Evolutionary conservation across 2,329 filamentous ascomycete species (phyloP), one percentile per base, ranked within the genome.

Genomic region (Ramularia collo-cygni): DNA sequence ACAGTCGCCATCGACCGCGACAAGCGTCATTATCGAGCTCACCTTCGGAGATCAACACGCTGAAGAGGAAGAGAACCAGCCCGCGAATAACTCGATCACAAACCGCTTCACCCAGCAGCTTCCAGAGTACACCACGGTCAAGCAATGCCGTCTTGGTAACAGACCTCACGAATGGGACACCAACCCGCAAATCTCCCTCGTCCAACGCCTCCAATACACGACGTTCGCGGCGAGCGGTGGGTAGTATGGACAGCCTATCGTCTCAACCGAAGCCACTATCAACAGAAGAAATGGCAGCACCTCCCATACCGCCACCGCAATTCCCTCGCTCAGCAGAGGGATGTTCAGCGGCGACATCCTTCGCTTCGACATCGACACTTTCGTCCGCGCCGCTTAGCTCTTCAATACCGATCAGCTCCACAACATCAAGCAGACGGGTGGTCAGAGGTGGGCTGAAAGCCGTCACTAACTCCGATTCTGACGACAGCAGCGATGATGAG

Each of bases 361-460:
- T 52, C 35, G 48, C 52, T 4, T 54, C 57, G 30, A 49, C 49
- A 38, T 52, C 61, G 13, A 62, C 58, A 2, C 48, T 59, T 3
- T 59, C 60, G 1, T 57, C 48, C 18, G 40, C 54, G 4, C 54
- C 54, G 7, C 26, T 53, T 18, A 56, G 52, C 47, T 59, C 49
- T 14, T 27, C 28, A 7, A 34, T 37, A 13, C 29, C 37, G 3
- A 26, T 44, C 31, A 48, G 42, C 28, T 43, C 45, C 8, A 35
- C 37, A 27, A 60, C 35, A 64, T 69, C 43, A 67, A 76, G 58
- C 68, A 77, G 52, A 62, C 58, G 65, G 12, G 42, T 76, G 9
- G 44, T 44, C 5, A 83, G 67, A 42, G 65, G 72, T 51, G 75
- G 75, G 2, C 58, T 69, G 38, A 61, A 70, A 40, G 58, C 71